Evolutionary conservation across 148 eudicot genomes (phyloP), one percentile per base, ranked within the genome.

Genomic region (Fagopyrum esculentum): DNA sequence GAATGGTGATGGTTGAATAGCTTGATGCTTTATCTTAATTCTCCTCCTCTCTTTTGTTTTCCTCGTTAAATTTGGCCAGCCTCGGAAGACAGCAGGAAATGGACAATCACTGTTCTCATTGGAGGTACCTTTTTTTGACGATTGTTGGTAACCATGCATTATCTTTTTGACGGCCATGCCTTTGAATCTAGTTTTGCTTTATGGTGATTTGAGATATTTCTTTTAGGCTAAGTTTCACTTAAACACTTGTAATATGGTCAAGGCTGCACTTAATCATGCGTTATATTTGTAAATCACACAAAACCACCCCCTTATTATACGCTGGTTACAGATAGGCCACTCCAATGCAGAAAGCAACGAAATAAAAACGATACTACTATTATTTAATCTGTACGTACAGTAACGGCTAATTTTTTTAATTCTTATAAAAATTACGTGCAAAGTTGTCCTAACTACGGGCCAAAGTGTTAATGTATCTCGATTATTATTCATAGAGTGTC

Each of bases 81-180:
- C 35, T 9, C 26, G 6, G 82, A 77, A 15, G 30, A 55, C 75
- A 80, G 83, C 54, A 82, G 81, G 75, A 79, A 80, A 81, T 74
- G 45, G 45, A 74, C 76, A 73, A 72, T 78, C 30, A 85, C 83
- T 55, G 81, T 89, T 74, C 85, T 93, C n/a, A 69, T 87, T 72
- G 94, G 88, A 93, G 98, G 98, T 93, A 88, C 52, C 40, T 61
- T 61, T 75, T 64, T 74, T 15, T 22, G n/a, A 9, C 52, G 9
- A 9, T 55, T 35, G 40, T 57, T n/a, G 19, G 8, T 29, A 48
- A 48, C 11, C 16, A 0, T n/a, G 17, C 61, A n/a, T 52, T 12
- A 52, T 50, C 12, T 9, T 8, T 50, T 13, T 50, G 54, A 50
- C 3, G 12, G 3, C 12, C 54, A 50, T 50, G 54, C 17, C 16